Conservation (phyloP, 1,139 yeast genomes). For the Diutina rugosa region DNA sequence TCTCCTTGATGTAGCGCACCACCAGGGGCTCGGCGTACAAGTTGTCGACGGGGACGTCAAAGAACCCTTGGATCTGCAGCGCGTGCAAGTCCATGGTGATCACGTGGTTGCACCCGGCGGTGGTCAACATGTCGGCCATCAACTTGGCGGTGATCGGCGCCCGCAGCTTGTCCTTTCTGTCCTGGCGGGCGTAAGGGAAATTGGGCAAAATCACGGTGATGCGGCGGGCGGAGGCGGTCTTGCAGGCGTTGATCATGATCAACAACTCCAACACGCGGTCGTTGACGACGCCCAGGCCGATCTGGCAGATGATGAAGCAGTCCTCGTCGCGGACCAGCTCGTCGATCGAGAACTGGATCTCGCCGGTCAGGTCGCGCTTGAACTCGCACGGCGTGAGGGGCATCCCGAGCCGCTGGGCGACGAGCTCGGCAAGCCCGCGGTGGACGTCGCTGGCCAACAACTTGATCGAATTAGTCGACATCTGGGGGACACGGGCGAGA, state of each 20-base stretch:
- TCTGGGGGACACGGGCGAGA: constrained; percentile 8
- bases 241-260: constrained; percentile 87
- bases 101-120: constrained; percentile 94
- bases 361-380: constrained; percentile 30
- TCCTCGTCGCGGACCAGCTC: constrained; percentile 90
- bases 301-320: constrained; percentile 64
- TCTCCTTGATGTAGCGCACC: constrained; percentile 49
- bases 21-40: constrained; percentile 73
- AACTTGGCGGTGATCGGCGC: constrained; percentile 77
- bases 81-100: constrained; percentile 98
- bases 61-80: constrained; percentile 75
- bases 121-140: constrained; percentile 74
- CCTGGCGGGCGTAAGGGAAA: constrained; percentile 93
- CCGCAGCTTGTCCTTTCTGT: constrained; percentile 67
- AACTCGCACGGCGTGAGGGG: constrained; percentile 47
- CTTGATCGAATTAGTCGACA: constrained; percentile 80
- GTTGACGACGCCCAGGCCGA: constrained; percentile 83
- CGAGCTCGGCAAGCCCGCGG: constrained; percentile 71
- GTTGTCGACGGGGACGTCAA: constrained; percentile 71
- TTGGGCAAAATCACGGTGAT: constrained; percentile 92
- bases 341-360: constrained; percentile 69
- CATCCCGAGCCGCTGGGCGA: constrained; percentile 52
- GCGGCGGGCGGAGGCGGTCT: constrained; percentile 85
- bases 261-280: constrained; percentile 82
- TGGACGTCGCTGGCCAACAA: constrained; percentile 85